Evolutionary conservation across 1,284 basidiomycete genomes (phyloP).

Genomic region (Cutaneotrichosporon spelunceum): DNA sequence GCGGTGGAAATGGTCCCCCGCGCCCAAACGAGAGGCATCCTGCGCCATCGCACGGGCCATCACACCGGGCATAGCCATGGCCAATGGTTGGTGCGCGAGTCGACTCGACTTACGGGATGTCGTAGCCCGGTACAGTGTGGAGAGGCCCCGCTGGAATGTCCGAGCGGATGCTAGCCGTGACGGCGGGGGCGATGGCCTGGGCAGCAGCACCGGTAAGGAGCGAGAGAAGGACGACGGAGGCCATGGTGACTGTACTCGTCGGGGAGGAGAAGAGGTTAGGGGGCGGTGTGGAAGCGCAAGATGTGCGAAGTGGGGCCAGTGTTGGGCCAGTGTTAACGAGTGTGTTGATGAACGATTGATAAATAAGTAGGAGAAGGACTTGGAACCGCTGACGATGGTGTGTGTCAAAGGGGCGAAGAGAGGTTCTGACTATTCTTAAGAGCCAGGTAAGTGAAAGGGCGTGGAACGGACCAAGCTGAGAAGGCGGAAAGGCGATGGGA

Average conservation of each 20-base stretch:
- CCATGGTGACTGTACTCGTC: background rate
- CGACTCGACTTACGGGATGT: slow-evolving; percentile 42
- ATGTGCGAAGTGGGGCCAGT: slow-evolving; percentile 3
- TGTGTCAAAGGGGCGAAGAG: background rate
- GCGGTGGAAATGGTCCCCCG: background rate
- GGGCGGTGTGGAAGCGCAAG: slow-evolving; percentile 5
- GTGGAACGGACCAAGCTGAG: background rate
- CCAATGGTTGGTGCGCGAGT: background rate
- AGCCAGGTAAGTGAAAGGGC: background rate
- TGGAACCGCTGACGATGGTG: background rate
- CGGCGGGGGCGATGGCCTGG: slow-evolving; percentile 14
- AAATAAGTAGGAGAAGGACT: background rate
- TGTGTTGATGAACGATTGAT: background rate
- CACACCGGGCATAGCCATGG: background rate
- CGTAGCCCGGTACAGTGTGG: slow-evolving; percentile 32
- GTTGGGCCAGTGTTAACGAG: background rate
- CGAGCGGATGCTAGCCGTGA: slow-evolving; percentile 22
- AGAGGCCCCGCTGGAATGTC: slow-evolving; percentile 36
- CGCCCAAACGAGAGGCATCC: background rate
- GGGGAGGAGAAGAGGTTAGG: background rate
- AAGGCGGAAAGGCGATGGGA: background rate
- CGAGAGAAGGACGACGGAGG: slow-evolving; percentile 18
- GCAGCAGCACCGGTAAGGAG: slow-evolving; percentile 23
- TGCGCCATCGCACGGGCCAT: background rate
- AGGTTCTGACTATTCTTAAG: background rate